Evolutionary conservation across 352 stramenopile genomes (phyloP).

Genomic region (Phytopythium cucurbitacearum): DNA sequence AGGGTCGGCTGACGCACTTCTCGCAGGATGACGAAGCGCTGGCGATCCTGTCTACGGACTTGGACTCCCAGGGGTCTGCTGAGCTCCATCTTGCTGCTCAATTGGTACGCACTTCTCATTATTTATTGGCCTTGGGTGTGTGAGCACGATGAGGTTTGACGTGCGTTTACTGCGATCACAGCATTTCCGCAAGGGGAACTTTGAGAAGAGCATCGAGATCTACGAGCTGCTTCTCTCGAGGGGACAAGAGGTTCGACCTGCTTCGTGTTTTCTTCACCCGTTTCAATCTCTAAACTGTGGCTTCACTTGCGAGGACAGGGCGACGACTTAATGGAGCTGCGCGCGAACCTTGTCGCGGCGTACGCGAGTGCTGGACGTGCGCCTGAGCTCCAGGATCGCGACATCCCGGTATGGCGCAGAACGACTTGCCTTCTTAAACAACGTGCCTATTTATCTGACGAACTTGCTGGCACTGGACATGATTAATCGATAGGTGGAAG

Average conservation of each 20-base stretch:
- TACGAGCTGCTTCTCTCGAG: conserved; percentile 65
- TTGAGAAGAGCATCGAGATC: conserved; percentile 57
- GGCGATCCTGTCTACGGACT: conserved; percentile 21
- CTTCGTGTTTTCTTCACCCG: not conserved
- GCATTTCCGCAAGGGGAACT: conserved; percentile 69
- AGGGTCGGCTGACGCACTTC: not conserved
- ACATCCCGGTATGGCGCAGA: conserved; percentile 32
- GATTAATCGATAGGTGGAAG: conserved; percentile 37
- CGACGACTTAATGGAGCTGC: conserved; percentile 74
- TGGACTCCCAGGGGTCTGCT: conserved; percentile 30
- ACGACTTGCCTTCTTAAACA: not conserved
- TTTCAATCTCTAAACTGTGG: not conserved
- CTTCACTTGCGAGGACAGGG: conserved; percentile 11
- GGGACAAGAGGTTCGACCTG: conserved; percentile 22
- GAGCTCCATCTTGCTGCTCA: conserved; percentile 71
- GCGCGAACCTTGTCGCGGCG: conserved; percentile 71
- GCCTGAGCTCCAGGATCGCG: conserved; percentile 42
- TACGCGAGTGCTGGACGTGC: conserved; percentile 60
- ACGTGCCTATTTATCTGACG: not conserved
- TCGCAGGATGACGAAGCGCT: conserved; percentile 57
- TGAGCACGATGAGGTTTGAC: conserved; percentile 3
- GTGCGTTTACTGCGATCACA: conserved; percentile 11
- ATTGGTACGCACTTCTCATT: conserved; percentile 24
- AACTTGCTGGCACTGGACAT: not conserved
- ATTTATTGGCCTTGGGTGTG: not conserved